Evolutionary conservation across 2,329 filamentous ascomycete species (phyloP).

Genomic region (Trichoderma arundinaceum): DNA sequence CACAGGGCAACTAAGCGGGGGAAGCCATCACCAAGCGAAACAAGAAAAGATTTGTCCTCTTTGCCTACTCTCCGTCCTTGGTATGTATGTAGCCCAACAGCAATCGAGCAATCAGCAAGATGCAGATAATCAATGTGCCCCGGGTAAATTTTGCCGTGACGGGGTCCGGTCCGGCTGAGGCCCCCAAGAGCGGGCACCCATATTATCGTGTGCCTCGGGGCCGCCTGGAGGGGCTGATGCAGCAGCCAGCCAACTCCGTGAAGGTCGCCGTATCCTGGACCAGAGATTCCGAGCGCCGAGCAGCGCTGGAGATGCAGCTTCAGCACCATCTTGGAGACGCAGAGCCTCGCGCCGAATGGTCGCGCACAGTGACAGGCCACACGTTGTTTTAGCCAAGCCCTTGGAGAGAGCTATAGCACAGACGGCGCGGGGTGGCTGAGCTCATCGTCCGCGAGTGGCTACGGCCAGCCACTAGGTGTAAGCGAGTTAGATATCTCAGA

Average conservation of each 20-base stretch:
- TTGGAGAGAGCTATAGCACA: not conserved
- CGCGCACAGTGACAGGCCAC: slow-evolving; percentile 5
- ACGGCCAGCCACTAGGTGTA: not conserved
- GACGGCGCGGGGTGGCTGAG: slow-evolving; percentile 14
- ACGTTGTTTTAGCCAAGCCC: slow-evolving; percentile 8
- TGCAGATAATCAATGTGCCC: not conserved
- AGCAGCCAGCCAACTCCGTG: not conserved
- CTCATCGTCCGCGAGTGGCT: not conserved
- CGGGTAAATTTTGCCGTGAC: slow-evolving; percentile 13
- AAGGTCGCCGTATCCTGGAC: not conserved
- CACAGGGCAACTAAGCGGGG: not conserved
- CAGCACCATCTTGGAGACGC: not conserved
- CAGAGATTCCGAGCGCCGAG: not conserved
- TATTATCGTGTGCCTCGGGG: slow-evolving; percentile 1
- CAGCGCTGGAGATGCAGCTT: not conserved
- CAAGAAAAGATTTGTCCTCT: not conserved
- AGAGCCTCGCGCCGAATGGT: not conserved
- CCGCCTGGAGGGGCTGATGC: not conserved
- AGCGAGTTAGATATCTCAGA: not conserved
- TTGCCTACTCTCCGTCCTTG: not conserved
- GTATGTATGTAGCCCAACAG: not conserved
- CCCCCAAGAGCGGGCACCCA: not conserved
- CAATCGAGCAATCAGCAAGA: not conserved
- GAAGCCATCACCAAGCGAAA: not conserved
- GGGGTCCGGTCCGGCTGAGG: slow-evolving; percentile 17